Evolutionary conservation across 163 green algal genomes (phyloP), one percentile per base, ranked within the genome.

Genomic region (Scenedesmus sp.): DNA sequence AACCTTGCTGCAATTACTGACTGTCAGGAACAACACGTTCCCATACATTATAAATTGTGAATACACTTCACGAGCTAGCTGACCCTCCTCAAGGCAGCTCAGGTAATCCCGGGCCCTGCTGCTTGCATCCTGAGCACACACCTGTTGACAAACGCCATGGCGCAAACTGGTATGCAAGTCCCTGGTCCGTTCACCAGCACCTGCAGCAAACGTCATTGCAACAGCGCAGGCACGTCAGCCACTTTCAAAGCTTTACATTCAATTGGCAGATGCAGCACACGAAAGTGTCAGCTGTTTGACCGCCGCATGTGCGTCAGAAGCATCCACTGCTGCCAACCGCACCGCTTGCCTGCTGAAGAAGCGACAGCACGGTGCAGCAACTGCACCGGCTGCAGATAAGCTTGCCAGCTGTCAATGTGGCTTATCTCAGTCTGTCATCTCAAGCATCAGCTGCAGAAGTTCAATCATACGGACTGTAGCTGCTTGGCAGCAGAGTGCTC

Each of bases 161-260:
- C 88, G 74, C 94, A 97, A 3, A 99, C 93, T 18, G 98, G 98
- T 82, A 99, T 96, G 93, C 97, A 99, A 23, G 98, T 99, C 0
- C 98, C 98, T 2, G 98, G 98, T 0, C 98, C 98, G 89, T 99
- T 99, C 46, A 97, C 95, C 64, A 99, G 92, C 15, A 99, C 84
- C 94, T 98, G 95, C 77, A 88, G 34, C 86, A 81, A 66, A 23
- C 15, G n/a, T 1, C 55, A 66, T 18, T 2, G 34, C 34, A 67
- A 13, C 54, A 86, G 81, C 79, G 26, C 52, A 4, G 12, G 18
- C 67, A 34, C 5, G 34, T 46, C 34, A 46, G 34, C 34, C 34
- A 46, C 34, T 46, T 46, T 46, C 34, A 23, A 52, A 12, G 5
- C 23, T 52, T 10, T 79, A 23, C 20, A 15, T 10, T 23, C 64